These are phyloP conservation scores for Colletotrichum sp. DNA, from an alignment of 2,329 filamentous ascomycete genomes.

Conservation along the genomic window DNA sequence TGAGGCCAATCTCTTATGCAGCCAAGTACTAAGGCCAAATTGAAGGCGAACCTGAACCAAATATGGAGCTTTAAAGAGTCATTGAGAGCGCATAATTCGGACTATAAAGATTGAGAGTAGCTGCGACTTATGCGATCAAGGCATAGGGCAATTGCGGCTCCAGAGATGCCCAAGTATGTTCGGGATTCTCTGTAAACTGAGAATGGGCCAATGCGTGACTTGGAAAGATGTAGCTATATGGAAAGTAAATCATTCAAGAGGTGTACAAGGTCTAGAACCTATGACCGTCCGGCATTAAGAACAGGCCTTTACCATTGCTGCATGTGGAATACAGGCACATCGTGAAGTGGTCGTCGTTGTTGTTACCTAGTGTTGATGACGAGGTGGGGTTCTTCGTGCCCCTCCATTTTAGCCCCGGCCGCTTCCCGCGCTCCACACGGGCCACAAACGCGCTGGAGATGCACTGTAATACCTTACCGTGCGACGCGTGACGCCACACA, in stretches of 20 bases:
- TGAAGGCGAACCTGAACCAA: not conserved
- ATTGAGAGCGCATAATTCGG: not conserved
- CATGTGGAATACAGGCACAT: not conserved
- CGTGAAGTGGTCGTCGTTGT: not conserved
- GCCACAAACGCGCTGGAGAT: not conserved
- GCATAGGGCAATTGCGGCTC: not conserved
- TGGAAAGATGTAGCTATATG: not conserved
- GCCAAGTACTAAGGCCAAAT: not conserved
- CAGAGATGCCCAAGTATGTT: not conserved
- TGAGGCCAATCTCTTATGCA: not conserved
- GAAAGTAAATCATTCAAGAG: not conserved
- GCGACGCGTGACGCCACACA: constrained; percentile 9
- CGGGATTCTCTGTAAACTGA: not conserved
- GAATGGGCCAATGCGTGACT: not conserved
- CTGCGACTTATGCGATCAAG: not conserved
- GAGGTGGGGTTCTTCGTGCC: not conserved
- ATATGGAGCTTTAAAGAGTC: not conserved
- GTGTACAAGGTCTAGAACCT: not conserved
- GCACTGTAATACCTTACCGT: not conserved
- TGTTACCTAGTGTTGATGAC: not conserved
- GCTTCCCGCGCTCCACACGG: not conserved
- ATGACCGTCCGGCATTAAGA: not conserved
- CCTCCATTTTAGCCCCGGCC: not conserved
- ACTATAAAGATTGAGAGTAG: not conserved
- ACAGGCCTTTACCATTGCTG: not conserved